These are phyloP conservation scores for Fusarium austroafricanum DNA, from an alignment of 2,329 filamentous ascomycete species.

Conservation along the genomic window DNA sequence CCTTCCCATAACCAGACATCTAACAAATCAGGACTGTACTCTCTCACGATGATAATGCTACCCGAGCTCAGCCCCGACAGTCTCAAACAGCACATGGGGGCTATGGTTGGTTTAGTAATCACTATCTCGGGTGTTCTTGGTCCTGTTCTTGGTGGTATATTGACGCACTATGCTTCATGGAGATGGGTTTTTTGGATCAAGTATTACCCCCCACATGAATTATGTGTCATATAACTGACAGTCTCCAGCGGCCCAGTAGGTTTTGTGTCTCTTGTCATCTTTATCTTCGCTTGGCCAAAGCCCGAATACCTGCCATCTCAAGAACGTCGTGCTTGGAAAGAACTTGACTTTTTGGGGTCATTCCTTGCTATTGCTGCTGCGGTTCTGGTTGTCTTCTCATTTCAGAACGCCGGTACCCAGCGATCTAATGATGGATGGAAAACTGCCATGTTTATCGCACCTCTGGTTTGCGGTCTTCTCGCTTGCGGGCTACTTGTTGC, in stretches of 20 bases:
- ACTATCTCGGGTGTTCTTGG: slow-evolving; percentile 62
- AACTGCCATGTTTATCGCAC: slow-evolving; percentile 50
- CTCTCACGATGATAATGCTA: slow-evolving; percentile 66
- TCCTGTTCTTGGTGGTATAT: slow-evolving; percentile 62
- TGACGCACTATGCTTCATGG: slow-evolving; percentile 64
- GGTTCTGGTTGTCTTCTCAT: slow-evolving; percentile 67
- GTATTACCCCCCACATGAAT: slow-evolving; percentile 45
- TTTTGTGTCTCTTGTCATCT: slow-evolving; percentile 57
- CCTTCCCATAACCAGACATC: background rate
- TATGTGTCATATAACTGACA: slow-evolving; percentile 1
- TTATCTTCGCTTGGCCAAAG: slow-evolving; percentile 64
- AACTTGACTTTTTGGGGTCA: slow-evolving; percentile 66
- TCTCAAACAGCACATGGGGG: slow-evolving; percentile 57
- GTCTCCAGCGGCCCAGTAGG: slow-evolving; percentile 62
- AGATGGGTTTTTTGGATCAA: slow-evolving; percentile 71
- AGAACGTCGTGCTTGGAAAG: slow-evolving; percentile 57
- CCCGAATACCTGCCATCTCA: slow-evolving; percentile 53
- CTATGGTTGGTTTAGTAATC: slow-evolving; percentile 61
- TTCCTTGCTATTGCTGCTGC: slow-evolving; percentile 65
- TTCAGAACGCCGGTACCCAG: slow-evolving; percentile 62
- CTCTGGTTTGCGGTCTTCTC: slow-evolving; percentile 46
- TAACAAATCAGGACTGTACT: slow-evolving; percentile 59
- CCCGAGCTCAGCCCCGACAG: slow-evolving; percentile 60
- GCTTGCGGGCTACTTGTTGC: slow-evolving; percentile 46
- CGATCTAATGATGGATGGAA: slow-evolving; percentile 56